Evolutionary conservation across 139 green algal genomes (phyloP), one percentile per base, ranked within the genome.

Genomic region (Chlorokybus atmophyticus): DNA sequence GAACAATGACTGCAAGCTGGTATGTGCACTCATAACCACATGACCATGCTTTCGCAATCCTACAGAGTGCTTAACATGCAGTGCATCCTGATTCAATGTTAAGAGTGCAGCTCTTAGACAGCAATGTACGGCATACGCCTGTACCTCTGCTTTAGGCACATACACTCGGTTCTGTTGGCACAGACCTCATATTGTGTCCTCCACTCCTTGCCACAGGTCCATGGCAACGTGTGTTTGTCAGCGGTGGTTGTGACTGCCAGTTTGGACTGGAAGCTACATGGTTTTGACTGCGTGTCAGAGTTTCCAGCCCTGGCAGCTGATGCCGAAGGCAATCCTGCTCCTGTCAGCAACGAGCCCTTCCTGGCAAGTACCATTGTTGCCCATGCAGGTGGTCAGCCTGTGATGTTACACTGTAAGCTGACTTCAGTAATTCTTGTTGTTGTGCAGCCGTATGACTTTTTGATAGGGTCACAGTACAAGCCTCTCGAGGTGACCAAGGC

Each of bases 201-300:
- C 6, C 17, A n/a, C 10, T 21, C 6, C 44, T 5, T 21, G 14
- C 35, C n/a, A 42, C 73, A 91, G 79, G 83, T 93, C 21, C 90
- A 98, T 70, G 90, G 87, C 50, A 81, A 86, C 62, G 66, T 97
- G 14, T 89, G 84, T 79, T 67, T 86, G 67, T 59, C 72, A 0
- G 69, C 83, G 1, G 79, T 98, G 19, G 78, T 89, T 17, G 89
- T 96, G 5, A 95, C 88, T 0, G 64, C 83, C 7, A 77, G 61
- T 0, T 75, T 96, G 40, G 91, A 98, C 66, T 96, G 89, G 86
- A 90, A 92, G 74, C 81, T 98, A 30, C 63, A 81, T 58, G 82
- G 70, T 26, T 91, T 98, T 59, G 90, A 98, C 64, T 62, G 94
- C 48, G 56, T 93, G 29, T 62, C 59, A 4, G 55, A 69, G 61